These are phyloP conservation scores for Dipodascus geniculatus DNA, from an alignment of 805 yeast genomes.

Conservation along the genomic window DNA sequence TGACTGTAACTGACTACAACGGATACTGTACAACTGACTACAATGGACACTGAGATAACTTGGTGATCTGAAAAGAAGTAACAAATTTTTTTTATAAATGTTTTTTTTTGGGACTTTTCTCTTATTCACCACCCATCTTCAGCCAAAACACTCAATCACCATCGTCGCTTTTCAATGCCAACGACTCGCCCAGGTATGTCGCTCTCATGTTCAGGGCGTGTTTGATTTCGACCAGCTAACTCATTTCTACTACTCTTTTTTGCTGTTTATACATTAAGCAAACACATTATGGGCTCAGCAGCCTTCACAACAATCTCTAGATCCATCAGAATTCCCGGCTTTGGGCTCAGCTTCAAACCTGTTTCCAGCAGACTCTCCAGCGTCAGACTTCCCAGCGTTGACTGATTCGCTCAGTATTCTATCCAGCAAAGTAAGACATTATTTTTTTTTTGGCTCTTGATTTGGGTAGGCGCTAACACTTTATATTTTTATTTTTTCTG, in stretches of 20 bases:
- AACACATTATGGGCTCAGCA: neutral
- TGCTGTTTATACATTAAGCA: neutral
- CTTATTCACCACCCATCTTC: too few relatives aligned
- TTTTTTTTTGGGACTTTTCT: neutral
- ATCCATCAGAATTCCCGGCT: slow-evolving; percentile 3
- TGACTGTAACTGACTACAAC: neutral
- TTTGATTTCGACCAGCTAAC: neutral
- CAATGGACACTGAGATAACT: neutral
- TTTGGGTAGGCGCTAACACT: neutral
- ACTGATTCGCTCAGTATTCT: neutral
- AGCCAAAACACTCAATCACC: too few relatives aligned
- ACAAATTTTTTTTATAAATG: too few relatives aligned
- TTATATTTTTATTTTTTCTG: neutral
- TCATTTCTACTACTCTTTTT: neutral
- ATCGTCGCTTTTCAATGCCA: too few relatives aligned
- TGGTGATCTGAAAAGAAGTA: neutral
- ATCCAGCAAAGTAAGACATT: neutral
- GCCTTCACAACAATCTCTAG: neutral
- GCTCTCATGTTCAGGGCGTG: too few relatives aligned
- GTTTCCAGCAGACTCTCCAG: neutral
- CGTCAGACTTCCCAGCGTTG: neutral
- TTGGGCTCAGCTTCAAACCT: slow-evolving; percentile 2
- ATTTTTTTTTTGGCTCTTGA: neutral
- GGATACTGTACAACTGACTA: neutral
- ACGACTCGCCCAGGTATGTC: too few relatives aligned